Evolutionary conservation across 2,329 filamentous ascomycete species (phyloP).

Genomic region (Calonectria fujianensis): DNA sequence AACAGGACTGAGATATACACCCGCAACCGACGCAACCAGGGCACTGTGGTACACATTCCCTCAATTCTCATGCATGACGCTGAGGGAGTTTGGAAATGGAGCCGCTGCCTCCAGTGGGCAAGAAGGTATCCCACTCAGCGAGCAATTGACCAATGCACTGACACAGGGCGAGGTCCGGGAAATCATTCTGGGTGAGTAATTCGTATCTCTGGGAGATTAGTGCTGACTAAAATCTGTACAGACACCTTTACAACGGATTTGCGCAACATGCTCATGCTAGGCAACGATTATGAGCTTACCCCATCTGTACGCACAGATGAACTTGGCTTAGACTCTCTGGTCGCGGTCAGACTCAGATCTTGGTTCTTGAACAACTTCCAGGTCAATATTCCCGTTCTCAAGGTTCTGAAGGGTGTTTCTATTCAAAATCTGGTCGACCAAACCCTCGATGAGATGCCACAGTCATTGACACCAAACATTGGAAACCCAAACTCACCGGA

Average conservation of each 20-base stretch:
- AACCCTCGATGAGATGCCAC: constrained; percentile 28
- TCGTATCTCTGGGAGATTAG: background rate
- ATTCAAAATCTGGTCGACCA: constrained; percentile 36
- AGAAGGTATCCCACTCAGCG: constrained; percentile 9
- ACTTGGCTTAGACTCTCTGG: constrained; percentile 57
- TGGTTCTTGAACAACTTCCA: constrained; percentile 69
- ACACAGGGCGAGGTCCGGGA: background rate
- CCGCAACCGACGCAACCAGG: background rate
- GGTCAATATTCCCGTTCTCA: constrained; percentile 67
- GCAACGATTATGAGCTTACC: constrained; percentile 19
- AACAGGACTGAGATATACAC: constrained; percentile 9
- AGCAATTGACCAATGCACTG: background rate
- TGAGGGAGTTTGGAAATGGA: background rate
- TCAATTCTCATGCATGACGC: constrained; percentile 11
- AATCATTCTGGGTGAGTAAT: constrained; percentile 4
- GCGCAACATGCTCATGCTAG: constrained; percentile 13
- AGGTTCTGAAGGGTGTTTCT: constrained; percentile 51
- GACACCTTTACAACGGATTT: constrained; percentile 1
- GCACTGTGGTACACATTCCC: background rate
- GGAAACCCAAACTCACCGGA: background rate
- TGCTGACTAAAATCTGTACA: background rate
- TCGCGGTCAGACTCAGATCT: constrained; percentile 63
- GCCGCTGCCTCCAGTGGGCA: background rate
- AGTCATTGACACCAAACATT: constrained; percentile 23
- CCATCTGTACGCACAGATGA: constrained; percentile 38